These are phyloP conservation scores for Epicoccum nigrum DNA, from an alignment of 2,329 filamentous ascomycete genomes.

Conservation along the genomic window DNA sequence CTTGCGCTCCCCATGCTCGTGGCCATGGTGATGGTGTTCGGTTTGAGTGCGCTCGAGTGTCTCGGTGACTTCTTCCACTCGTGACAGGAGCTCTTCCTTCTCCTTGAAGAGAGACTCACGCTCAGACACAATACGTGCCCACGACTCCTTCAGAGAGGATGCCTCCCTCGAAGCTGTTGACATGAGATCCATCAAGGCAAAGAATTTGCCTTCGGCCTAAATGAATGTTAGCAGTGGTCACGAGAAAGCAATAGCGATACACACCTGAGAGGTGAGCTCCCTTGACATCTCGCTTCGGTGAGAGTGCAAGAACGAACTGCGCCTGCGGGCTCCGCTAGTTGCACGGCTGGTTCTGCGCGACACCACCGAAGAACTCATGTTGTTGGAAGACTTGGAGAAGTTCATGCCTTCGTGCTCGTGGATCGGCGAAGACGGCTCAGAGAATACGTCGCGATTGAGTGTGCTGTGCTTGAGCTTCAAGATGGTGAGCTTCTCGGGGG, in stretches of 20 bases:
- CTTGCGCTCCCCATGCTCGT: constrained; percentile 31
- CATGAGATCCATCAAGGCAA: constrained; percentile 38
- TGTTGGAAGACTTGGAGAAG: constrained; percentile 17
- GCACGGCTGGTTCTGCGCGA: constrained; percentile 24
- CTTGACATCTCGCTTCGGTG: constrained; percentile 34
- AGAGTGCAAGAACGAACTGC: constrained; percentile 31
- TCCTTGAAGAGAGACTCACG: constrained; percentile 32
- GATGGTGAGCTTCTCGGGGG: constrained; percentile 31
- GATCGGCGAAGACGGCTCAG: constrained; percentile 28
- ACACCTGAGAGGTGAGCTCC: constrained; percentile 28
- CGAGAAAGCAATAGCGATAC: background rate
- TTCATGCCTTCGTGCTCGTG: constrained; percentile 19
- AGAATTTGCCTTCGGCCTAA: constrained; percentile 34
- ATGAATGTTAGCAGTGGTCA: background rate
- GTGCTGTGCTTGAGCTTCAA: constrained; percentile 31
- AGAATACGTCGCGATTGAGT: constrained; percentile 30
- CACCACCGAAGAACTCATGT: constrained; percentile 18
- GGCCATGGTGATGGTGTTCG: constrained; percentile 29
- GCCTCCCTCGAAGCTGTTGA: constrained; percentile 32
- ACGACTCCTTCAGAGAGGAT: constrained; percentile 33
- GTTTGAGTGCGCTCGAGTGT: constrained; percentile 31
- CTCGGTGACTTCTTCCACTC: constrained; percentile 32
- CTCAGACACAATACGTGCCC: constrained; percentile 33
- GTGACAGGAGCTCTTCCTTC: constrained; percentile 25
- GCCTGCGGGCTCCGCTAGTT: constrained; percentile 25